Evolutionary conservation across 257 asterid genomes (phyloP).

Genomic region (Solanum microdontum): DNA sequence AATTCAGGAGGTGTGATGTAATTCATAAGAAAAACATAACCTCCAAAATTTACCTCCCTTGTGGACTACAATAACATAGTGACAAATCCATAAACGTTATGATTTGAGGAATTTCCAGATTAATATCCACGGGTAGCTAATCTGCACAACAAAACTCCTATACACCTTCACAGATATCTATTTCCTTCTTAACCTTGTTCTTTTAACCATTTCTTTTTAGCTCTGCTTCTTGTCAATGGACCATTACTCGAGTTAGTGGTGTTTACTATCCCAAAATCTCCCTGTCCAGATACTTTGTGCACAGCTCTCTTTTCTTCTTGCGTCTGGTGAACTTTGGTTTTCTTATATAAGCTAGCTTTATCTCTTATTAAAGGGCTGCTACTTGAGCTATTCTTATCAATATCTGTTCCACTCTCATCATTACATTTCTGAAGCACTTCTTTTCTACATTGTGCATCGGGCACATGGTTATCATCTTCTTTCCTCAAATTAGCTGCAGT

Average conservation of each 20-base stretch:
- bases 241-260: background rate
- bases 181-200: background rate
- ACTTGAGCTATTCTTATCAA: background rate
- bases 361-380: conserved; percentile 32
- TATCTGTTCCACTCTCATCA: background rate
- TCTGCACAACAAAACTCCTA: background rate
- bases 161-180: background rate
- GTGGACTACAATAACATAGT: background rate
- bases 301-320: background rate
- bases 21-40: background rate
- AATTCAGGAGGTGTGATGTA: background rate
- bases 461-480: background rate
- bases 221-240: background rate
- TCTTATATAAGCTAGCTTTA: conserved; percentile 7
- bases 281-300: background rate
- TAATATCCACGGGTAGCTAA: background rate
- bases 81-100: background rate
- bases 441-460: background rate
- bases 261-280: background rate
- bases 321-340: background rate
- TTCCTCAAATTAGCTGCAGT: background rate
- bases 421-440: background rate
- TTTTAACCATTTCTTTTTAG: background rate
- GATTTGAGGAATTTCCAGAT: background rate
- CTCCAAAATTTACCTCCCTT: background rate